Conservation (phyloP, 768 basidiomycete genomes). For the Suillus discolor region DNA sequence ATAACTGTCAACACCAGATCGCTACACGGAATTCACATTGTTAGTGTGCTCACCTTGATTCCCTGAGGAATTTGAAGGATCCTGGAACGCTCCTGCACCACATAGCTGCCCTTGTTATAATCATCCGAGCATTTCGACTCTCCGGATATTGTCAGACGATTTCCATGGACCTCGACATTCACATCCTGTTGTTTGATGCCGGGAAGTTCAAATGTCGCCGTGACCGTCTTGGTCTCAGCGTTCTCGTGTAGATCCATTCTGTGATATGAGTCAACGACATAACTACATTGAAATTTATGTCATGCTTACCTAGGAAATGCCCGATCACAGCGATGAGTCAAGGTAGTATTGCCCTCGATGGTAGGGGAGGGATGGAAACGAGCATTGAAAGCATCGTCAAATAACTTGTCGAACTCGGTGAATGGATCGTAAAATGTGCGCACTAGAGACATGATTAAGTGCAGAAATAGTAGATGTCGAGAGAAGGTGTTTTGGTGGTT, state of each 20-base stretch:
- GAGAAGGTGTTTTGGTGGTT: no score
- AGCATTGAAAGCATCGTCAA: constrained; percentile 37
- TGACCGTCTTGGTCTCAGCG: constrained; percentile 46
- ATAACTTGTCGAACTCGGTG: constrained; percentile 44
- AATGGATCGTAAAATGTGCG: constrained; percentile 36
- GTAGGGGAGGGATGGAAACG: constrained; percentile 22
- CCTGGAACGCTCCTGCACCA: constrained; percentile 47
- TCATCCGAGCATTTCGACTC: constrained; percentile 40
- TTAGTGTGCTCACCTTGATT: constrained; percentile 39
- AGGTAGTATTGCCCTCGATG: constrained; percentile 15
- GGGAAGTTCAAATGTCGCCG: constrained; percentile 60
- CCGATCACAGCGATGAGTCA: background rate
- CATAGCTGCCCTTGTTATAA: constrained; percentile 38
- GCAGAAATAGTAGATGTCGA: no score
- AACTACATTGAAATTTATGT: background rate
- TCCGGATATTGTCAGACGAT: constrained; percentile 53
- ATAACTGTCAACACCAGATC: background rate
- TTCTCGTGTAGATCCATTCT: constrained; percentile 63
- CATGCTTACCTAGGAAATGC: constrained; percentile 32
- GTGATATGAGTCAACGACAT: background rate
- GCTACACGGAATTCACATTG: background rate
- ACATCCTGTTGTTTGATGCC: constrained; percentile 56
- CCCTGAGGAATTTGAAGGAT: constrained; percentile 50
- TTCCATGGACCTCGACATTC: constrained; percentile 51
- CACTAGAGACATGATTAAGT: constrained; percentile 25